Evolutionary conservation across 208 protist species (phyloP).

Genomic region (Wallacemonas sp.): DNA sequence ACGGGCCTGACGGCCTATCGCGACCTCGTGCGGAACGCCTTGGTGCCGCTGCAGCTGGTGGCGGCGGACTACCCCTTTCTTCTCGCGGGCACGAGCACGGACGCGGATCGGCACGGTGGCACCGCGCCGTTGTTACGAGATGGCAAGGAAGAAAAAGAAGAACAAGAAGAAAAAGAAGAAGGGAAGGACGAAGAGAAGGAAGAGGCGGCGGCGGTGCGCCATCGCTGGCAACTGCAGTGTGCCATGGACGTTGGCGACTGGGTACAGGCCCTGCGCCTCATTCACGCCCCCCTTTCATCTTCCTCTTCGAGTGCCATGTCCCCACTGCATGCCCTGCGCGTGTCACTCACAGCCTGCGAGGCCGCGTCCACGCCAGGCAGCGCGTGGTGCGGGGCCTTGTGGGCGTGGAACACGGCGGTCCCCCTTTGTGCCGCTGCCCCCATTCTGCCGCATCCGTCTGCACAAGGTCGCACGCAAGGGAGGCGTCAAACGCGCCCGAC

Average conservation of each 20-base stretch:
- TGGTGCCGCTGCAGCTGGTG: slow-evolving; percentile 9
- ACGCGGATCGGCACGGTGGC: too few species aligned
- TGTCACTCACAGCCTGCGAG: slow-evolving; percentile 1
- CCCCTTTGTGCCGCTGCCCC: neutral
- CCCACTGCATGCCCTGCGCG: neutral
- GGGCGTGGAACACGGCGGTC: neutral
- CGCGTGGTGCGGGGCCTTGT: neutral
- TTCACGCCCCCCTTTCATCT: neutral
- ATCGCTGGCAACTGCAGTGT: slow-evolving; percentile 30
- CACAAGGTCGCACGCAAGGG: neutral
- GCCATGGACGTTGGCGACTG: slow-evolving; percentile 56
- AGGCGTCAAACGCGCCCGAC: neutral
- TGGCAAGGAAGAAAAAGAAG: too few species aligned
- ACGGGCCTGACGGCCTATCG: neutral
- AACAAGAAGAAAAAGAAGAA: too few species aligned
- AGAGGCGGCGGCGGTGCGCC: neutral
- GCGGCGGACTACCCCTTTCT: slow-evolving; percentile 11
- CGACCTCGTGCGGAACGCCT: neutral
- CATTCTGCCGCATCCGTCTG: neutral
- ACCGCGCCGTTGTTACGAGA: too few species aligned
- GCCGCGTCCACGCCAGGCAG: neutral
- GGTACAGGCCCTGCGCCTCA: slow-evolving; percentile 35
- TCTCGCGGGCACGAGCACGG: too few species aligned
- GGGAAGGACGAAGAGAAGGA: too few species aligned
- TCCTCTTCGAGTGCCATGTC: neutral